A percentile compares a stretch with the other conserved stretches of the same genome.
phyloP scores from a whole-genome alignment of 2,329 filamentous ascomycete species.

The Epichloe hybrida region DNA sequence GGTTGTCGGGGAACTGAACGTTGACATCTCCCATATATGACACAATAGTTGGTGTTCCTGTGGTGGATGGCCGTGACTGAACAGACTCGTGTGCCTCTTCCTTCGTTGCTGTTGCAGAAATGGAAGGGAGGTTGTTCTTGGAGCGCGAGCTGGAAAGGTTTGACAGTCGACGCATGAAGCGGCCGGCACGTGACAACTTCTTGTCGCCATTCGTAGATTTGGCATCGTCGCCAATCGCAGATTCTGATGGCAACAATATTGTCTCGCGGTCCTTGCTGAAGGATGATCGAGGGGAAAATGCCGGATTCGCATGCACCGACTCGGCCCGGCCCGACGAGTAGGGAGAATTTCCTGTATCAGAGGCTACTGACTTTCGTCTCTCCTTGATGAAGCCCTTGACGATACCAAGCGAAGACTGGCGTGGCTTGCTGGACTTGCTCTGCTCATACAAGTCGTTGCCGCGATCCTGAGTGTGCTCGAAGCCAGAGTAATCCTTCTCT shows the following conservation, averaged over 20 bases:
- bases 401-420: conserved; percentile 45
- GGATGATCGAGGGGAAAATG: conserved; percentile 38
- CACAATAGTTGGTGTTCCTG: conserved; percentile 30
- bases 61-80: conserved; percentile 15
- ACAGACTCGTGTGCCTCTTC: conserved; percentile 23
- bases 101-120: conserved; percentile 38
- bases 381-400: conserved; percentile 51
- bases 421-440: conserved; percentile 25
- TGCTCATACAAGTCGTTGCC: conserved; percentile 23
- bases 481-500: conserved; percentile 13
- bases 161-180: conserved; percentile 46
- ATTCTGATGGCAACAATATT: conserved; percentile 29
- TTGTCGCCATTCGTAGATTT: conserved; percentile 28
- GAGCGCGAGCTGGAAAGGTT: conserved; percentile 34
- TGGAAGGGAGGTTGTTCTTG: conserved; percentile 30
- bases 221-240: conserved; percentile 33
- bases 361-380: conserved; percentile 36
- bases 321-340: conserved; percentile 34
- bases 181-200: conserved; percentile 37
- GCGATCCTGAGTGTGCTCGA: conserved; percentile 25
- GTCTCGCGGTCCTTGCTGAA: conserved; percentile 29
- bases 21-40: conserved; percentile 81
- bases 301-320: conserved; percentile 29
- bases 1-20: conserved; percentile 89
- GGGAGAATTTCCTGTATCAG: conserved; percentile 18